Percentiles rank a stretch among this genome's conserved stretches.
Evolutionary conservation across 768 basidiomycete genomes (phyloP).

Genomic region (Candolleomyces aberdarensis): DNA sequence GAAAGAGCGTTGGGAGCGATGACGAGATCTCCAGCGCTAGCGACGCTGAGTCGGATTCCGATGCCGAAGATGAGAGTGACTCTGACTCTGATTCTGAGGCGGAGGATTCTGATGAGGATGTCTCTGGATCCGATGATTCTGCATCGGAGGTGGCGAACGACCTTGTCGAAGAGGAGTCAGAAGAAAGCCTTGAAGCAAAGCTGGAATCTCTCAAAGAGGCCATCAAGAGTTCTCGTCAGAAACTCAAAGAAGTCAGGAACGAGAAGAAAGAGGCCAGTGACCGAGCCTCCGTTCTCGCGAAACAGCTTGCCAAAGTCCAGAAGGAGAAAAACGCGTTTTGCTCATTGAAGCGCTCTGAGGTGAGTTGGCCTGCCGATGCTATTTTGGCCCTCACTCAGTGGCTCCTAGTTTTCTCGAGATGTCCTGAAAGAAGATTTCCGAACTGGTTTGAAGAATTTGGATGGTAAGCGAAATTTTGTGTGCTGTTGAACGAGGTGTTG

Average conservation of each 20-base stretch:
- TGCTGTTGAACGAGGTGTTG: not conserved
- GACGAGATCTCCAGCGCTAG: not conserved
- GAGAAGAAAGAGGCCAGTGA: constrained; percentile 33
- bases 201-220: constrained; percentile 38
- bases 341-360: constrained; percentile 55
- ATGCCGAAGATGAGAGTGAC: constrained; percentile 18
- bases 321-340: constrained; percentile 65
- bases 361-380: constrained; percentile 16
- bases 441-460: constrained; percentile 54
- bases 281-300: constrained; percentile 32
- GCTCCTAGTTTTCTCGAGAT: constrained; percentile 47
- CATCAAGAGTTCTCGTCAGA: constrained; percentile 38
- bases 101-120: constrained; percentile 32
- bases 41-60: not conserved
- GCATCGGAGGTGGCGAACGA: constrained; percentile 19
- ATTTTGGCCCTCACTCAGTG: constrained; percentile 2
- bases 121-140: constrained; percentile 30
- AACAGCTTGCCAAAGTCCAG: constrained; percentile 42
- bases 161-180: constrained; percentile 31
- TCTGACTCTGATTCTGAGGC: constrained; percentile 18
- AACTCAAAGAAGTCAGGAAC: constrained; percentile 34
- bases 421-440: constrained; percentile 61
- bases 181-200: constrained; percentile 42
- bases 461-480: constrained; percentile 33
- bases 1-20: constrained; percentile 23